A percentile compares a stretch with the other conserved stretches of the same genome.
Conservation (phyloP, 352 stramenopile species). For the Phytophthora macrochlamydospora region DNA sequence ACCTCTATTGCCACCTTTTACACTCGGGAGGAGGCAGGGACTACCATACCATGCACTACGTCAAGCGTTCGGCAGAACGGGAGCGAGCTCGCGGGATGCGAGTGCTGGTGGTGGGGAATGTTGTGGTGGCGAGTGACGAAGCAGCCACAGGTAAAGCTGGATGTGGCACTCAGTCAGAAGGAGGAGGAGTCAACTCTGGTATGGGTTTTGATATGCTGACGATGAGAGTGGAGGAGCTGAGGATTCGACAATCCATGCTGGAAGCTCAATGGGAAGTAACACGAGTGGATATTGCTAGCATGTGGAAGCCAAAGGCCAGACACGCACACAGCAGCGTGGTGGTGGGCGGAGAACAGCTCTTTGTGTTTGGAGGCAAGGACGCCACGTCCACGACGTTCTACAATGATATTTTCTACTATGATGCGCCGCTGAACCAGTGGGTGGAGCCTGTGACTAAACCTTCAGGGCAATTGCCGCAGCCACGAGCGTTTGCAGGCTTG, state of each 20-base stretch:
- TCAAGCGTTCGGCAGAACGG: slow-evolving; percentile 41
- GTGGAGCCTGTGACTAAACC: slow-evolving; percentile 29
- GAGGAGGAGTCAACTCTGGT: slow-evolving; percentile 3
- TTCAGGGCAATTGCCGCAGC: slow-evolving; percentile 41
- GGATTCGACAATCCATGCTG: slow-evolving; percentile 52
- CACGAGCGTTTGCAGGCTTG: slow-evolving; percentile 59
- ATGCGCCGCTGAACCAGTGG: slow-evolving; percentile 68
- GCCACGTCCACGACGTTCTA: slow-evolving; percentile 49
- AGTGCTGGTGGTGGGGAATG: slow-evolving; percentile 72
- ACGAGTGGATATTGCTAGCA: slow-evolving; percentile 41
- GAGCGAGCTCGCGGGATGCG: slow-evolving; percentile 43
- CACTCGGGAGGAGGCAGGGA: slow-evolving; percentile 43
- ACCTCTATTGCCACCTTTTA: slow-evolving; percentile 7
- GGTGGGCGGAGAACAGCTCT: slow-evolving; percentile 61
- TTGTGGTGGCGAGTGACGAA: slow-evolving; percentile 44
- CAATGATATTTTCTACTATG: slow-evolving; percentile 82
- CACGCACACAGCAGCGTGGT: slow-evolving; percentile 71
- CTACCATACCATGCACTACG: slow-evolving; percentile 81
- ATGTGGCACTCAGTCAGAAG: slow-evolving; percentile 22
- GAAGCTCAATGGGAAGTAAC: slow-evolving; percentile 56
- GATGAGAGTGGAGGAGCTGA: slow-evolving; percentile 67
- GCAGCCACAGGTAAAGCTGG: slow-evolving; percentile 4
- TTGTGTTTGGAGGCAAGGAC: slow-evolving; percentile 77
- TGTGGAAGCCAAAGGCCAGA: slow-evolving; percentile 64
- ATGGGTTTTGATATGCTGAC: slow-evolving; percentile 53